These are phyloP conservation scores for Euphorbia lathyris DNA, from an alignment of 345 rosid species.

Conservation along the genomic window DNA sequence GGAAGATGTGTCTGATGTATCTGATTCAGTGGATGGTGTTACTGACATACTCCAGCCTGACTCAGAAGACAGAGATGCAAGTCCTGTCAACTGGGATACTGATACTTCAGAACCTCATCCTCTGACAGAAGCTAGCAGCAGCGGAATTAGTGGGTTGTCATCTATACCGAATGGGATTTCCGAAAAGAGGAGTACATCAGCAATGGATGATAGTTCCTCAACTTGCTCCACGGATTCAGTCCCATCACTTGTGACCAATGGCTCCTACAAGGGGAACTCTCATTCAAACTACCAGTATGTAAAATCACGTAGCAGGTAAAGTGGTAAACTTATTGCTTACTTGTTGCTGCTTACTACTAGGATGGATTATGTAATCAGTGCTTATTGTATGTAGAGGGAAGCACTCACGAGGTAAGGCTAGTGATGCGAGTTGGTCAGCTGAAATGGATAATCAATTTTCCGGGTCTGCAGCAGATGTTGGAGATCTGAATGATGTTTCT, in stretches of 20 bases:
- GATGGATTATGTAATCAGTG: background rate
- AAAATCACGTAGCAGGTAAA: conserved; percentile 56
- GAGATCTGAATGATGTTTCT: conserved; percentile 40
- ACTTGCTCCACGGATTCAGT: conserved; percentile 82
- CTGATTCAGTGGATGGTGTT: conserved; percentile 72
- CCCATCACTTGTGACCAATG: conserved; percentile 58
- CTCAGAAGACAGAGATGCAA: conserved; percentile 76
- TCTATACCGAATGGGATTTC: conserved; percentile 57
- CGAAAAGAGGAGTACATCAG: conserved; percentile 55
- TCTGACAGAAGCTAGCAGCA: conserved; percentile 51
- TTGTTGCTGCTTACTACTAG: background rate
- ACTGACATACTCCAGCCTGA: conserved; percentile 68
- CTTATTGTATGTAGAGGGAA: conserved; percentile 25
- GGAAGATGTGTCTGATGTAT: conserved; percentile 73
- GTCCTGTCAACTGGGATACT: conserved; percentile 78
- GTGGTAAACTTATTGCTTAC: background rate
- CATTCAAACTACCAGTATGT: conserved; percentile 42
- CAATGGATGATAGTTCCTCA: conserved; percentile 91
- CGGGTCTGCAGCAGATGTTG: conserved; percentile 36
- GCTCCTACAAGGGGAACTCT: conserved; percentile 50
- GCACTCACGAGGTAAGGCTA: conserved; percentile 42
- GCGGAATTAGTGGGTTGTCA: conserved; percentile 48
- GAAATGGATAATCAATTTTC: conserved; percentile 47
- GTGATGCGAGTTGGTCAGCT: conserved; percentile 40
- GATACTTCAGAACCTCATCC: conserved; percentile 73